A percentile compares a stretch with the other conserved stretches of the same genome.
Conservation (phyloP, 495 filamentous ascomycete genomes). For the Podospora conica region DNA sequence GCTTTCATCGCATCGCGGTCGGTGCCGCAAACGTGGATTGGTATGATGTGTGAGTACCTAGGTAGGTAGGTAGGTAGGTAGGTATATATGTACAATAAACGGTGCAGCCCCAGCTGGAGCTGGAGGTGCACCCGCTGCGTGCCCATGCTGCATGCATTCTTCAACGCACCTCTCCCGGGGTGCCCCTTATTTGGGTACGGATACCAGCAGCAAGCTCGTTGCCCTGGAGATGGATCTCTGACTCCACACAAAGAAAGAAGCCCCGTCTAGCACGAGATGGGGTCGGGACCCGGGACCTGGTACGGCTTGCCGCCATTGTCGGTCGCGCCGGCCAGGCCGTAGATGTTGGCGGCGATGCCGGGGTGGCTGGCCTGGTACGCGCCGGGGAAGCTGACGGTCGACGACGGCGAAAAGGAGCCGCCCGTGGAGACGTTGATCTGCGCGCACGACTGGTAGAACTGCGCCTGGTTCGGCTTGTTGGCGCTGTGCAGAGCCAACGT, state of each 20-base stretch:
- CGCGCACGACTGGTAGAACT: conserved; percentile 53
- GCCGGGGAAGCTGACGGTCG: conserved; percentile 52
- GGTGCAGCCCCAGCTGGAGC: not conserved
- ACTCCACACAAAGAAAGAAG: not conserved
- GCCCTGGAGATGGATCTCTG: not conserved
- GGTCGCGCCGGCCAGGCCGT: conserved; percentile 40
- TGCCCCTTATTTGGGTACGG: no score
- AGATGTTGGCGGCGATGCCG: conserved; percentile 51
- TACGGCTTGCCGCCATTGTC: conserved; percentile 44
- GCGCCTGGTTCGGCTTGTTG: conserved; percentile 37
- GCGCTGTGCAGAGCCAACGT: conserved; percentile 49
- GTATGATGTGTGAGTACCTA: not conserved
- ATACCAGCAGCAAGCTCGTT: not conserved
- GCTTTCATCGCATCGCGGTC: not conserved
- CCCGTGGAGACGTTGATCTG: conserved; percentile 49
- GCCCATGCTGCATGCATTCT: not conserved
- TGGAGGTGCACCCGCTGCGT: not conserved
- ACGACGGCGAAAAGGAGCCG: conserved; percentile 36
- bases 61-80: not conserved
- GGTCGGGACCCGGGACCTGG: conserved; percentile 37
- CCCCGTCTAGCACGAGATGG: conserved; percentile 35
- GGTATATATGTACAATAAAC: not conserved
- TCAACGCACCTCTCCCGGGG: not conserved
- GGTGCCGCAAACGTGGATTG: not conserved
- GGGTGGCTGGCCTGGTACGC: conserved; percentile 46